Evolutionary conservation across 768 basidiomycete genomes (phyloP).

Genomic region (Lentinus brumalis): DNA sequence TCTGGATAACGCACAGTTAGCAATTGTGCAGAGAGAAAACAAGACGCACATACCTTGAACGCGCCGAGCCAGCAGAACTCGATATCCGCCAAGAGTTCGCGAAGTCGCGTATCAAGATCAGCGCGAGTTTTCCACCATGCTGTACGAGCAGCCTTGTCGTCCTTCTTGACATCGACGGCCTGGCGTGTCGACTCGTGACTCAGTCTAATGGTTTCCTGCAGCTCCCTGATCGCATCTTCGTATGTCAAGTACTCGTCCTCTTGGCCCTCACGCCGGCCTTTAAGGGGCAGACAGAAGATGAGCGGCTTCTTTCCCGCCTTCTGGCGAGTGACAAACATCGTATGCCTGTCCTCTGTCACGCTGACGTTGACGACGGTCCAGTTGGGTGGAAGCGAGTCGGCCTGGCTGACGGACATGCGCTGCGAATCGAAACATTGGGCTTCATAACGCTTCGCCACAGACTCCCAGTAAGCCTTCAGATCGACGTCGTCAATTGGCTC

Average conservation of each 20-base stretch:
- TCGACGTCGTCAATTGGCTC: conserved; percentile 29
- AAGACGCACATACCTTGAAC: conserved; percentile 75
- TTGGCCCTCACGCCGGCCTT: conserved; percentile 75
- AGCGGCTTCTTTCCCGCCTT: conserved; percentile 62
- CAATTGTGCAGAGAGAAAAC: neutral
- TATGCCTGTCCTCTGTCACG: conserved; percentile 79
- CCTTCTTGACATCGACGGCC: conserved; percentile 69
- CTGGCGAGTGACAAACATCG: conserved; percentile 83
- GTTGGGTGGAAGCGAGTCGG: conserved; percentile 57
- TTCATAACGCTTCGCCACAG: conserved; percentile 57
- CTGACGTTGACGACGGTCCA: conserved; percentile 88
- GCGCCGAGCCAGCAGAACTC: conserved; percentile 98
- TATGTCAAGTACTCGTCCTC: conserved; percentile 77
- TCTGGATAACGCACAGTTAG: conserved; percentile 40
- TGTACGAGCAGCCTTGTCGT: conserved; percentile 62
- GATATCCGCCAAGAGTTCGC: conserved; percentile 76
- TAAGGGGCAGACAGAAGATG: conserved; percentile 87
- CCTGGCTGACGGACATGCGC: conserved; percentile 43
- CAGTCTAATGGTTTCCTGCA: conserved; percentile 75
- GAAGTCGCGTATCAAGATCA: conserved; percentile 75
- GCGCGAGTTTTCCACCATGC: conserved; percentile 88
- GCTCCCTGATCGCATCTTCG: conserved; percentile 69
- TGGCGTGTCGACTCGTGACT: conserved; percentile 77
- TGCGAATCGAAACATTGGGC: conserved; percentile 43
- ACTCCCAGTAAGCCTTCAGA: conserved; percentile 65